Conservation (phyloP, 2,329 filamentous ascomycete species). For the Colletotrichum sidae region DNA sequence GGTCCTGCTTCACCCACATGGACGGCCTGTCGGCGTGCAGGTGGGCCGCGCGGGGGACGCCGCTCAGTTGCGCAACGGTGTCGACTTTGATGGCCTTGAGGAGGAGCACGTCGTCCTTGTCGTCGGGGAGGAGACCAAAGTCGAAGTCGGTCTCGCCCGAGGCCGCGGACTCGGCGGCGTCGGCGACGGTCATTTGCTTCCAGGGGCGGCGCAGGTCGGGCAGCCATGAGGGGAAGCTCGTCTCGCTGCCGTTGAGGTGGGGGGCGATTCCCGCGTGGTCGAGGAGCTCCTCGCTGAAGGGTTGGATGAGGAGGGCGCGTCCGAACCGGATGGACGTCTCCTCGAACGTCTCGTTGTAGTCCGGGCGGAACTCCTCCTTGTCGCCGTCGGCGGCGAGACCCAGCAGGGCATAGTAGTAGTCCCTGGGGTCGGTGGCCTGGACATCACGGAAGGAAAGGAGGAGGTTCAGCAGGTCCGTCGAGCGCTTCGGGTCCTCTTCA, state of each 20-base stretch:
- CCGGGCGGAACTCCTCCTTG: conserved; percentile 32
- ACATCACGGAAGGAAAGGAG: conserved; percentile 37
- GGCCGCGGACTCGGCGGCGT: conserved; percentile 32
- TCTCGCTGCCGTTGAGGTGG: conserved; percentile 21
- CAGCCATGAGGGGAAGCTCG: conserved; percentile 31
- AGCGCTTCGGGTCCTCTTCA: conserved; percentile 19
- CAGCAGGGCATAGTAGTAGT: conserved; percentile 34
- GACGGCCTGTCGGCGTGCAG: conserved; percentile 29
- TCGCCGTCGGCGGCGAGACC: conserved; percentile 36
- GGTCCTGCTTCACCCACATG: conserved; percentile 31
- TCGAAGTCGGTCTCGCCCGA: conserved; percentile 36
- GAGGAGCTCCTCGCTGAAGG: conserved; percentile 35
- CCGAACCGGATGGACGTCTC: conserved; percentile 33
- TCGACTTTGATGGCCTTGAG: conserved; percentile 33
- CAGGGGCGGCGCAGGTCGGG: conserved; percentile 35
- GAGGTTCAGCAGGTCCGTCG: conserved; percentile 31
- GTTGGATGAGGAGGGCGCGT: conserved; percentile 31
- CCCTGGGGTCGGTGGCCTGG: conserved; percentile 35
- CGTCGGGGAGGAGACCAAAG: conserved; percentile 33
- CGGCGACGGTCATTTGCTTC: conserved; percentile 36
- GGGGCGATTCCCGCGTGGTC: conserved; percentile 31
- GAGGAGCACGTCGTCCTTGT: conserved; percentile 25
- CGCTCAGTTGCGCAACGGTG: conserved; percentile 25
- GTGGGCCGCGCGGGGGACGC: conserved; percentile 28
- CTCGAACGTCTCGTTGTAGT: conserved; percentile 33